Evolutionary conservation across 768 basidiomycete species (phyloP).

Genomic region (Polyporus arcularius): DNA sequence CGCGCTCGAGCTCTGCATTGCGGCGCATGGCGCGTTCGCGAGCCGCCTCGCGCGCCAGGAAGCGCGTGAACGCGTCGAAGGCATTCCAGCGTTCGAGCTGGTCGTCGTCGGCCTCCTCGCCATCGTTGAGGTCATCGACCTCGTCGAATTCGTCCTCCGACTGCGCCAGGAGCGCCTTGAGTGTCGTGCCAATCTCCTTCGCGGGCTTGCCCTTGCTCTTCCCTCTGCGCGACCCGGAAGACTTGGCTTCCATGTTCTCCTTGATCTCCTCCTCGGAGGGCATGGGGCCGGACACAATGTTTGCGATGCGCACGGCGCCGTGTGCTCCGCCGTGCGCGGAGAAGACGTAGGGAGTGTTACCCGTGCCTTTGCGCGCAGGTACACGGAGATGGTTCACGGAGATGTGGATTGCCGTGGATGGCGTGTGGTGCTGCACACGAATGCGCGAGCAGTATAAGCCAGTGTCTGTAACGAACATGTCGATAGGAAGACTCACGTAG

Average conservation of each 20-base stretch:
- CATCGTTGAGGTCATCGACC: constrained; percentile 12
- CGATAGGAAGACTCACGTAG: constrained; percentile 51
- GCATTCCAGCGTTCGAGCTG: constrained; percentile 32
- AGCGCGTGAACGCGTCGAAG: constrained; percentile 26
- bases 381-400: constrained; percentile 57
- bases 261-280: background rate
- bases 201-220: constrained; percentile 1
- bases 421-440: constrained; percentile 50
- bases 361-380: constrained; percentile 53
- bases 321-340: constrained; percentile 36
- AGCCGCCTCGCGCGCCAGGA: constrained; percentile 27
- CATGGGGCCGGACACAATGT: constrained; percentile 15
- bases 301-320: constrained; percentile 24
- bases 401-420: constrained; percentile 58
- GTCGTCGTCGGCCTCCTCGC: constrained; percentile 15
- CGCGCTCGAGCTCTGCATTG: background rate
- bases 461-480: background rate
- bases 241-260: constrained; percentile 2
- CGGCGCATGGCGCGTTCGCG: constrained; percentile 21
- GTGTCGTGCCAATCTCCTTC: background rate
- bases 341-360: constrained; percentile 67
- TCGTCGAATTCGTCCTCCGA: constrained; percentile 4
- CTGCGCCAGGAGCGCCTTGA: constrained; percentile 5
- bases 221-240: background rate
- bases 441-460: background rate